A percentile compares a stretch with the other conserved stretches of the same genome.
Evolutionary conservation across 2,329 filamentous ascomycete species (phyloP).

Genomic region (Diaporthe citrichinensis): DNA sequence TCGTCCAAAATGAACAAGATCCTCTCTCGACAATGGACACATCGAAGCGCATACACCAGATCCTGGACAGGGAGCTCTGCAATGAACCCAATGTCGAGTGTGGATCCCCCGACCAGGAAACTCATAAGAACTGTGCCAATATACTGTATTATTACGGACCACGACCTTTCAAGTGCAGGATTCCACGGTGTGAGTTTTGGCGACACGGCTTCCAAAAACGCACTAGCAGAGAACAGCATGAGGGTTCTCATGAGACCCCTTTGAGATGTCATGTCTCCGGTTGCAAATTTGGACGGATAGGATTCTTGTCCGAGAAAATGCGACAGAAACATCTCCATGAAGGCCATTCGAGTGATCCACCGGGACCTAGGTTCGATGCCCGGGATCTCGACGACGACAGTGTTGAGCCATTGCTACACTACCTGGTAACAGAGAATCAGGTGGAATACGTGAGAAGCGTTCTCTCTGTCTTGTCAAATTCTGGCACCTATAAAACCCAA

Average conservation of each 20-base stretch:
- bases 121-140: neutral
- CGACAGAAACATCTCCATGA: constrained; percentile 5
- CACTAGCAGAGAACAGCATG: neutral
- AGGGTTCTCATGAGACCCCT: neutral
- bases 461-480: neutral
- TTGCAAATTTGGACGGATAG: neutral
- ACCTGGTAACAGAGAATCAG: neutral
- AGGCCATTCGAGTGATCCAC: neutral
- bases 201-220: neutral
- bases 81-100: neutral
- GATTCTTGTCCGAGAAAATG: constrained; percentile 11
- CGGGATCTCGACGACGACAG: neutral
- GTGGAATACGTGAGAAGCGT: neutral
- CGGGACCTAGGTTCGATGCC: neutral
- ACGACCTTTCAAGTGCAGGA: constrained; percentile 16
- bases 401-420: neutral
- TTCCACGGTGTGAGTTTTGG: neutral
- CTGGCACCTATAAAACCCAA: neutral
- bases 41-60: neutral
- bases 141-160: neutral
- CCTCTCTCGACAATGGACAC: neutral
- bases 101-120: neutral
- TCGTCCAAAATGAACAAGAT: neutral
- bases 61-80: neutral
- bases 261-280: neutral